Conservation (phyloP, 441 rosid genomes). For the Codiaeum variegatum region DNA sequence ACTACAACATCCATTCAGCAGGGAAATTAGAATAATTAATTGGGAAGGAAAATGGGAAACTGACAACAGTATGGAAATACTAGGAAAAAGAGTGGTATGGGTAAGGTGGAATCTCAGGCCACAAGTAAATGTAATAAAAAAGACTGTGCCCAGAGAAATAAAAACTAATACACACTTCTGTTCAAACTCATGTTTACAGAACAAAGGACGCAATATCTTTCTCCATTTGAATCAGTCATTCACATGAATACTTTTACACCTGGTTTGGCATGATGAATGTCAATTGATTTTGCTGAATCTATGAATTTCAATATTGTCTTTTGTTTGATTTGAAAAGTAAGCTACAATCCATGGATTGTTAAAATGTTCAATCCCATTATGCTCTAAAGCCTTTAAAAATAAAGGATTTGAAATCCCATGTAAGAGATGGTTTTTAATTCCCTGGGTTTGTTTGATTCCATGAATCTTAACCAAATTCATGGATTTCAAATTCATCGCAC, state of each 20-base stretch:
- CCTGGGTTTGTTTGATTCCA: too few relatives aligned
- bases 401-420: too few relatives aligned
- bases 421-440: too few relatives aligned
- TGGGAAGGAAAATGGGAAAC: neutral
- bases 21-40: constrained; percentile 4
- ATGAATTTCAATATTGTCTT: too few relatives aligned
- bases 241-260: neutral
- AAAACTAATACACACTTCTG: neutral
- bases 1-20: constrained; percentile 38
- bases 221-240: neutral
- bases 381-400: too few relatives aligned
- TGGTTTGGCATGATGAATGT: too few relatives aligned
- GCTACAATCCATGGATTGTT: too few relatives aligned
- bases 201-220: neutral
- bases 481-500: too few relatives aligned
- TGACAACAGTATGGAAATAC: neutral
- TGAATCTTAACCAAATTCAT: too few relatives aligned
- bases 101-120: neutral
- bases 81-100: neutral
- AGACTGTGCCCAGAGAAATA: neutral
- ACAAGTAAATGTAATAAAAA: neutral
- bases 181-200: neutral
- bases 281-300: too few relatives aligned
- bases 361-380: too few relatives aligned
- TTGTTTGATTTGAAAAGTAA: too few relatives aligned